These are phyloP conservation scores for Anastatica hierochuntica DNA, from an alignment of 345 rosid species.

Conservation along the genomic window DNA sequence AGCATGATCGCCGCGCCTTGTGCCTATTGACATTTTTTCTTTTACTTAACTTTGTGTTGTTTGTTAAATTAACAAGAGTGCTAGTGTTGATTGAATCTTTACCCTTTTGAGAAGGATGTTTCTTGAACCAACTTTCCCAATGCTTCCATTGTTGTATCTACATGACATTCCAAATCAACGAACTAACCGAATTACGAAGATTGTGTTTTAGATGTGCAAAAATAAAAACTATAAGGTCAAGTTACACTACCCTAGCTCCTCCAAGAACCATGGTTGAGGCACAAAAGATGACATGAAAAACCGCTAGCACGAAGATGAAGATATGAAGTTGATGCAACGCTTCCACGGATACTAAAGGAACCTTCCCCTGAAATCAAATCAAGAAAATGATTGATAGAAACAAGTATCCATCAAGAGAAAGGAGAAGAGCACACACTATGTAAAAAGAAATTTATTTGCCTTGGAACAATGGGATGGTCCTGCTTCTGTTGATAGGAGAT, in stretches of 20 bases:
- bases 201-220: background rate
- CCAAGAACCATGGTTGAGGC: slow-evolving; percentile 70
- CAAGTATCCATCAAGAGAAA: background rate
- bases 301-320: too few relatives aligned
- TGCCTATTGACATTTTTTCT: slow-evolving; percentile 11
- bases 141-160: slow-evolving; percentile 74
- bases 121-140: slow-evolving; percentile 49
- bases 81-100: too few relatives aligned
- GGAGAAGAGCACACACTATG: background rate
- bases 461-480: slow-evolving; percentile 27
- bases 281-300: slow-evolving; percentile 74
- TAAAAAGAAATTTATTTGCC: slow-evolving; percentile 15
- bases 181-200: background rate
- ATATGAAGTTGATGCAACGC: slow-evolving; percentile 85
- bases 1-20: too few relatives aligned
- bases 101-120: slow-evolving; percentile 21
- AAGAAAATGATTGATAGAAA: background rate
- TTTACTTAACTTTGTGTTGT: background rate
- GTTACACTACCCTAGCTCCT: slow-evolving; percentile 48
- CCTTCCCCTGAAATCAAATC: slow-evolving; percentile 41
- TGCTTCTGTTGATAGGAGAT: slow-evolving; percentile 30
- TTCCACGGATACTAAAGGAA: slow-evolving; percentile 56
- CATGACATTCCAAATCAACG: background rate
- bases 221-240: background rate
- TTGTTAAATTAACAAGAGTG: too few relatives aligned